A percentile compares a stretch with the other conserved stretches of the same genome.
Conservation (phyloP, 129 eudicot species). For the Escallonia herrerae region DNA sequence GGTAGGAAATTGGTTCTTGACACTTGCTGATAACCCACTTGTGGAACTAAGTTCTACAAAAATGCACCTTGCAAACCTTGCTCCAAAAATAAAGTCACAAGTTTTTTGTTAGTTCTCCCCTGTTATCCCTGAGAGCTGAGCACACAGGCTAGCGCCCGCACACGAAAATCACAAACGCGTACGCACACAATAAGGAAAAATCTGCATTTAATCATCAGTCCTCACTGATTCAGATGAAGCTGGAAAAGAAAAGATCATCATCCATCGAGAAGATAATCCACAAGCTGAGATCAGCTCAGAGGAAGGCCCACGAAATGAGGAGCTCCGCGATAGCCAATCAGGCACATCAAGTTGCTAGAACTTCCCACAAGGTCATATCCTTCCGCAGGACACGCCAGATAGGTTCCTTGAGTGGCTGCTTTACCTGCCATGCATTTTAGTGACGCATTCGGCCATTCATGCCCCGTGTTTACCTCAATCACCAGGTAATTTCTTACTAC, state of each 20-base stretch:
- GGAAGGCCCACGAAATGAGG: conserved; percentile 89
- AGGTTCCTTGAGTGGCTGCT: conserved; percentile 74
- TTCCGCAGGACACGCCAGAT: conserved; percentile 51
- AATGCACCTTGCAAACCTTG: neutral
- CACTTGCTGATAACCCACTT: no score
- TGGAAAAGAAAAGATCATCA: conserved; percentile 84
- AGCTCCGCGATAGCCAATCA: conserved; percentile 38
- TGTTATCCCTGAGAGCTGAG: no score
- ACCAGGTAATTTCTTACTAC: conserved; percentile 20
- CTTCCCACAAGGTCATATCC: conserved; percentile 42
- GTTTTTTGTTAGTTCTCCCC: neutral
- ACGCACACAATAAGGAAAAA: neutral
- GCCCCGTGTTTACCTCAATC: conserved; percentile 10
- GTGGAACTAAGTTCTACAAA: neutral
- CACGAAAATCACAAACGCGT: neutral
- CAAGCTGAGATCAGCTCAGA: conserved; percentile 70
- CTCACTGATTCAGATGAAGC: conserved; percentile 64
- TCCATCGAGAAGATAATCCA: conserved; percentile 90
- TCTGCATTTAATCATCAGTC: neutral
- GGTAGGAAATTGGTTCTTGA: no score
- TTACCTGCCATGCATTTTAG: conserved; percentile 76
- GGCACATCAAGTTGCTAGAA: conserved; percentile 33
- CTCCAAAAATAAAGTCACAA: neutral
- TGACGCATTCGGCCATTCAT: conserved; percentile 3
- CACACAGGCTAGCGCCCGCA: no score